Evolutionary conservation across 306 rosid genomes (phyloP), one percentile per base, ranked within the genome.

Genomic region (Medicago arabica): DNA sequence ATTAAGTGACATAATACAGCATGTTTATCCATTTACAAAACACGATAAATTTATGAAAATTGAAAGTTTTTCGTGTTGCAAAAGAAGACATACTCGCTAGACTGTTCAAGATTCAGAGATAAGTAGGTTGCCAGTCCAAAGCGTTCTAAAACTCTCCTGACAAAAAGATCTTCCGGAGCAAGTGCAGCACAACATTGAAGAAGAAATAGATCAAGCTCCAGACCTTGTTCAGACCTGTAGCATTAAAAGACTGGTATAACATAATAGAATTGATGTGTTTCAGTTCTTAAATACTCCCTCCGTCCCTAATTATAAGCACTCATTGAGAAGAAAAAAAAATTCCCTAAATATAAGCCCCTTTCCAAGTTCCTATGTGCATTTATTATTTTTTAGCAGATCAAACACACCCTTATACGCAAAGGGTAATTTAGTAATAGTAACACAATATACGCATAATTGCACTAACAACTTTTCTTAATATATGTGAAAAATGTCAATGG

Each of bases 141-240:
- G 74, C 99, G 94, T 72, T 96, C 92, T 10, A 96, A 25, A 85
- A 96, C 86, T 86, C 99, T 90, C 69, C 78, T 70, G 80, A 92
- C 83, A 77, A 68, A 96, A 44, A 60, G 86, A 88, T 92, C 96
- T 63, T 93, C 89, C 55, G 98, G 97, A 79, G 99, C 96, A 75
- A 89, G 81, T 41, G 97, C 96, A 76, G 92, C 99, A 84, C 97
- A 90, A 53, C 97, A 96, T 87, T 96, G 99, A 61, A 96, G 89
- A 84, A 96, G 93, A 92, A 96, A 90, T 54, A 96, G 96, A 85
- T 96, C 99, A 73, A 81, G 89, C 88, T 96, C 99, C 85, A 92
- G 76, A 83, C 90, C 88, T 75, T 89, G 97, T 83, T 92, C 99
- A 21, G 93, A 92, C 99, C 99, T 96, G 90, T 83, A 69, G n/a